Evolutionary conservation across 495 filamentous ascomycete genomes (phyloP).

Genomic region (Penicillium fimorum): DNA sequence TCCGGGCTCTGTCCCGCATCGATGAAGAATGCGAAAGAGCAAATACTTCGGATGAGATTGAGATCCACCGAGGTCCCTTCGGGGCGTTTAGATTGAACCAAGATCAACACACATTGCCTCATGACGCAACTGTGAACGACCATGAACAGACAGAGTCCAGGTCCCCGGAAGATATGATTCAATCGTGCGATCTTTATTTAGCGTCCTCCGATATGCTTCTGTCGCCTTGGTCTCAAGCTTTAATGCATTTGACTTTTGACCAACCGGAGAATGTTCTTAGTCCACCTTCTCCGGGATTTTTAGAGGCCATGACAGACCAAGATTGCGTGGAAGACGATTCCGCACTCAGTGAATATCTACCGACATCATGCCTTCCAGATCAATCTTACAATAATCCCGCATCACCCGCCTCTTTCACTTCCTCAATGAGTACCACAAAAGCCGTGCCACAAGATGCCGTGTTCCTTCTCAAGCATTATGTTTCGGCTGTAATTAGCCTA

Average conservation of each 20-base stretch:
- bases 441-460: conserved; percentile 22
- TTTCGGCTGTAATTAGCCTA: conserved; percentile 21
- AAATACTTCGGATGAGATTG: not conserved
- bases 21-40: conserved; percentile 19
- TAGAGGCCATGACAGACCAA: conserved; percentile 12
- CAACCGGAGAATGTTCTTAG: conserved; percentile 5
- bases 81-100: conserved; percentile 18
- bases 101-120: not conserved
- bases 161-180: conserved; percentile 6
- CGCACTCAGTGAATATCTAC: not conserved
- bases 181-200: not conserved
- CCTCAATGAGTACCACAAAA: conserved; percentile 1
- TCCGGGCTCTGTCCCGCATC: conserved; percentile 10
- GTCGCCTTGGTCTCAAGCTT: conserved; percentile 12
- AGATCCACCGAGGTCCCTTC: conserved; percentile 18
- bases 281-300: conserved; percentile 8
- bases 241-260: conserved; percentile 19
- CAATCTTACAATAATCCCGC: conserved; percentile 4
- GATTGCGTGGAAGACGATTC: not conserved
- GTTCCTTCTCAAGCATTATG: conserved; percentile 24
- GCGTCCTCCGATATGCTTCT: not conserved
- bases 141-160: conserved; percentile 6
- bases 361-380: not conserved
- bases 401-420: conserved; percentile 5
- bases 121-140: not conserved